Conservation (phyloP, 345 rosid genomes). For the Orychophragmus violaceus region DNA sequence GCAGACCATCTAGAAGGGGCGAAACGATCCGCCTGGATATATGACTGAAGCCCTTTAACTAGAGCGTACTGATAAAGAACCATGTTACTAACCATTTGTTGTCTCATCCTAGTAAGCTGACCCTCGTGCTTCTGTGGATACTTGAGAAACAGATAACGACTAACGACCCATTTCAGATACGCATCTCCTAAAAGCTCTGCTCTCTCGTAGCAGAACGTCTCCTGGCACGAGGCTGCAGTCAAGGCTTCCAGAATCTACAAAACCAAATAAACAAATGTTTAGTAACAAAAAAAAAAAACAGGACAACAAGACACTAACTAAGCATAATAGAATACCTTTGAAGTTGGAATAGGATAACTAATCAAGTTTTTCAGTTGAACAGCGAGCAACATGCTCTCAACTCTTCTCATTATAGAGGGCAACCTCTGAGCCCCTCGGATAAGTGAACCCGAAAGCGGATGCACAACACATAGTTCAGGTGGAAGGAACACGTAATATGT, state of each 20-base stretch:
- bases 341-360: conserved; percentile 60
- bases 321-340: conserved; percentile 46
- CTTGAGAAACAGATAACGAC: conserved; percentile 86
- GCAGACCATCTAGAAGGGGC: conserved; percentile 99
- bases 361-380: conserved; percentile 73
- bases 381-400: conserved; percentile 94
- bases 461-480: conserved; percentile 82
- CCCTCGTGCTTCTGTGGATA: conserved; percentile 98
- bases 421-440: conserved; percentile 97
- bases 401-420: conserved; percentile 96
- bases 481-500: conserved; percentile 95
- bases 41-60: conserved; percentile 81
- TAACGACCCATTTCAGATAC: conserved; percentile 96
- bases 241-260: conserved; percentile 85
- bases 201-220: conserved; percentile 96
- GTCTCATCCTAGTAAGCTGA: conserved; percentile 97
- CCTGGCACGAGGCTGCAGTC: conserved; percentile 99
- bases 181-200: conserved; percentile 99
- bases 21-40: conserved; percentile 97
- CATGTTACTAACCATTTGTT: conserved; percentile 97
- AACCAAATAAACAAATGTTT: not conserved
- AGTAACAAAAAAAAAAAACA: not conserved
- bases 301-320: not conserved
- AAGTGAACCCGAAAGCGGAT: conserved; percentile 94
- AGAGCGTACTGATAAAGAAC: conserved; percentile 81